Evolutionary conservation across 805 yeast species (phyloP), one percentile per base, ranked within the genome.

Genomic region (Henningerozyma blattae): DNA sequence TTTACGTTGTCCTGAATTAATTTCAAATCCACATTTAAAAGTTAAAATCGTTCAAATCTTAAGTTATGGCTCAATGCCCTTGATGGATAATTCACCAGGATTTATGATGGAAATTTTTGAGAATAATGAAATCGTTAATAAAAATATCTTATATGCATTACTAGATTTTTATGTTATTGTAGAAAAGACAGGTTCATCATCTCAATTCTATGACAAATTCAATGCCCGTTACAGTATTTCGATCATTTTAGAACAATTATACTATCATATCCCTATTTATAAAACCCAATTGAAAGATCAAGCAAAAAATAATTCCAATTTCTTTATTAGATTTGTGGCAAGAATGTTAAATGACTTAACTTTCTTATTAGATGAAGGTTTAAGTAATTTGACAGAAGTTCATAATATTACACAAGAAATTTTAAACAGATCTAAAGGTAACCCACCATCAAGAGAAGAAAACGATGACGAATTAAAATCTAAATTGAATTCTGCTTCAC

Each of bases 131-230:
- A 47, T 79, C 16, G 78, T 85, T 2, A 59, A 62, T 20, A 64
- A 75, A 26, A 75, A 86, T 52, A 53, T 91, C 41, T 62, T 91
- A 37, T 86, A 83, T 48, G 81, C 95, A 1, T 65, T 91, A 36
- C 68, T 91, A 58, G 93, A 85, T 47, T 81, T 86, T 41, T 91
- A 89, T 55, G 94, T 91, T 24, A 84, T 83, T 67, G 87, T 89
- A 33, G 99, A 91, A 55, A 86, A 83, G 49, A 91, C 98, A 0
- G 98, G 98, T 8, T 80, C 95, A 2, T 77, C 89, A 6, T 76
- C 93, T 0, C 97, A 91, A 58, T 91, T 89, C 52, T 89, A 89
- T 56, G 99, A 91, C 56, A 91, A 91, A 59, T 91, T 91, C 62
- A 87, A 85, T 55, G 73, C 84, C 29, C 71, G 98, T 54, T 89